These are phyloP conservation scores for Stephania yunnanensis DNA, from an alignment of 164 flowering plant genomes.

Conservation along the genomic window DNA sequence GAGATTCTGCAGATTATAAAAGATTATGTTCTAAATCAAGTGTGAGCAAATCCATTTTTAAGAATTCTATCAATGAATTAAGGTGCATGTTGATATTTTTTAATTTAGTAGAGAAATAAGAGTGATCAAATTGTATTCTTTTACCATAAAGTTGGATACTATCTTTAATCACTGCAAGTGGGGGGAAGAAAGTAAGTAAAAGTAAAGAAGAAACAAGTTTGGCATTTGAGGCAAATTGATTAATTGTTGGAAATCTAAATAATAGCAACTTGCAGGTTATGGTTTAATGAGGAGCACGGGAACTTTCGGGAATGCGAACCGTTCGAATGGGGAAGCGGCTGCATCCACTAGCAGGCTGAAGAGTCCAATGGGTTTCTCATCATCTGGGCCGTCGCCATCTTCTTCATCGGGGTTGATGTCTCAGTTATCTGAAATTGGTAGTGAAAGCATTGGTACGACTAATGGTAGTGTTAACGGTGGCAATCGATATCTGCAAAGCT, in stretches of 20 bases:
- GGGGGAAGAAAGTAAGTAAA: background rate
- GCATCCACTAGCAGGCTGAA: conserved; percentile 38
- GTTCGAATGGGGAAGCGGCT: conserved; percentile 29
- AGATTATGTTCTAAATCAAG: background rate
- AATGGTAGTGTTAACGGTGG: conserved; percentile 20
- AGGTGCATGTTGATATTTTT: too few species aligned
- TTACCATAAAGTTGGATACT: background rate
- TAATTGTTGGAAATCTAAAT: background rate
- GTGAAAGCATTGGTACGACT: conserved; percentile 26
- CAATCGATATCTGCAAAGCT: conserved; percentile 34
- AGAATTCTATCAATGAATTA: background rate
- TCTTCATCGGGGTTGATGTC: conserved; percentile 40
- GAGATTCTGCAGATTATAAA: background rate
- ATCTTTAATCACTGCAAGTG: background rate
- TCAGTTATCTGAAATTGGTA: conserved; percentile 45
- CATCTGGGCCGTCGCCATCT: conserved; percentile 33
- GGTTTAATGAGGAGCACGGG: conserved; percentile 46
- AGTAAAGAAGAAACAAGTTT: background rate
- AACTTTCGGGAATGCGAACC: conserved; percentile 32
- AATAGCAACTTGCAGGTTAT: conserved; percentile 37
- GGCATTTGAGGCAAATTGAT: background rate
- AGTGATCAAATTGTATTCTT: too few species aligned
- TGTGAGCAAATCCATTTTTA: background rate
- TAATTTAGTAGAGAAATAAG: too few species aligned
- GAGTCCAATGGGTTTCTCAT: conserved; percentile 32